phyloP scores from a whole-genome alignment of 2,329 filamentous ascomycete species.

The Blastomyces emzantsi region DNA sequence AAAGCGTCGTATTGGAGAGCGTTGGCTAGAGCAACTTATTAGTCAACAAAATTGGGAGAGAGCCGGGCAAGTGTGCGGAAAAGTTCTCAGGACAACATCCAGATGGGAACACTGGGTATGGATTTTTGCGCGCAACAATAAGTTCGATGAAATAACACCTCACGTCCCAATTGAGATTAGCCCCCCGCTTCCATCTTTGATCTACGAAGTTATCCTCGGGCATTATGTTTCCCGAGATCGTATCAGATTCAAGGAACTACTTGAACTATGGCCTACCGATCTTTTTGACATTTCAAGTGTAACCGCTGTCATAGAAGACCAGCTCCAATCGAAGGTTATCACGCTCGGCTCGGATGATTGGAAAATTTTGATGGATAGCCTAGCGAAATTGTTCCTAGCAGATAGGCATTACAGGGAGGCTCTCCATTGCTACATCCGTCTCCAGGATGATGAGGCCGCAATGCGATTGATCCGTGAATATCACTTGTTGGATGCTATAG shows the following conservation, averaged over 20 bases:
- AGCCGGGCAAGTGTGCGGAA: conserved; percentile 73
- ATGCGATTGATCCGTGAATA: conserved; percentile 80
- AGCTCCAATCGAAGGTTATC: conserved; percentile 66
- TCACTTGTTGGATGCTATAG: conserved; percentile 80
- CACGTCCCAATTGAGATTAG: conserved; percentile 72
- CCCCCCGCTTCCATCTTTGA: conserved; percentile 67
- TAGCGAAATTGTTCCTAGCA: conserved; percentile 77
- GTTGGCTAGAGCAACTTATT: conserved; percentile 85
- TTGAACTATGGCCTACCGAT: conserved; percentile 76
- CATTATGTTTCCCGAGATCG: conserved; percentile 80
- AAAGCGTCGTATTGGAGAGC: conserved; percentile 80
- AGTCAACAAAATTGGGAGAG: conserved; percentile 62
- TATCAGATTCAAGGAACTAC: conserved; percentile 62
- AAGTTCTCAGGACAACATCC: conserved; percentile 67
- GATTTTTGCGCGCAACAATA: conserved; percentile 76
- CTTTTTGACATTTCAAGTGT: conserved; percentile 73
- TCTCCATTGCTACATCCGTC: conserved; percentile 74
- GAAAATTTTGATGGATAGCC: conserved; percentile 75
- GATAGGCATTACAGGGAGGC: conserved; percentile 76
- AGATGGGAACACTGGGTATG: conserved; percentile 96
- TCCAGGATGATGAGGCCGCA: conserved; percentile 85
- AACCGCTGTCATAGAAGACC: conserved; percentile 69
- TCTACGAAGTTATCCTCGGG: conserved; percentile 82
- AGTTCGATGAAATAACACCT: conserved; percentile 80
- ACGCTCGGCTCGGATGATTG: conserved; percentile 75